phyloP scores from a whole-genome alignment of 495 filamentous ascomycete genomes.

The Corynascus novoguineensis region DNA sequence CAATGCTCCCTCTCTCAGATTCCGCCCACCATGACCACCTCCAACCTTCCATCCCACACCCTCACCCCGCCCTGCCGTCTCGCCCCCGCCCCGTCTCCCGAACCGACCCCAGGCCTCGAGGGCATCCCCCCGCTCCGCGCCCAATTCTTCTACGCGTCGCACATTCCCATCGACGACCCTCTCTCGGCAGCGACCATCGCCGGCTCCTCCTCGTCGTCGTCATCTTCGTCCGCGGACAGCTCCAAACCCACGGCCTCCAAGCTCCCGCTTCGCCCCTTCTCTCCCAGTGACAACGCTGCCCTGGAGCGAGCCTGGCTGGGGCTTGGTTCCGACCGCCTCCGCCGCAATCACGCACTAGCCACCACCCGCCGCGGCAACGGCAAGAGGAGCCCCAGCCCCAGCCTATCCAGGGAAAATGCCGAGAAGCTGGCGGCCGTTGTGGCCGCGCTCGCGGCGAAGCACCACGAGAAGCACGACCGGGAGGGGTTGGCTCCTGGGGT shows the following conservation, averaged over 20 bases:
- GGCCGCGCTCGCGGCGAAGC: slow-evolving; percentile 34
- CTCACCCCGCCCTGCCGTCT: slow-evolving; percentile 39
- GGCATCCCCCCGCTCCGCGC: slow-evolving; percentile 52
- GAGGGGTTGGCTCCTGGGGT: slow-evolving; percentile 23
- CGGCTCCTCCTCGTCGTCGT: slow-evolving; percentile 28
- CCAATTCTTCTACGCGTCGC: slow-evolving; percentile 78
- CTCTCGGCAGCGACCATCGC: slow-evolving; percentile 60
- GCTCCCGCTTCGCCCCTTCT: slow-evolving; percentile 68
- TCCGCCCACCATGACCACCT: slow-evolving; percentile 17
- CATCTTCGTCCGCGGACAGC: too few species aligned
- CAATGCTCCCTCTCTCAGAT: not conserved
- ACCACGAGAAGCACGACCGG: slow-evolving; percentile 30
- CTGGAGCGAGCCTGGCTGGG: slow-evolving; percentile 68
- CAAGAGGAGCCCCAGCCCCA: slow-evolving; percentile 18
- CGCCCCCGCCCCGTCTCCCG: slow-evolving; percentile 31
- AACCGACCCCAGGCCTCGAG: slow-evolving; percentile 31
- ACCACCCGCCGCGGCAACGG: slow-evolving; percentile 17
- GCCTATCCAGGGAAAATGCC: slow-evolving; percentile 33
- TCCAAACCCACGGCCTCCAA: slow-evolving; percentile 29
- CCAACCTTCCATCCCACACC: slow-evolving; percentile 30
- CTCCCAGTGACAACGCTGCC: slow-evolving; percentile 63
- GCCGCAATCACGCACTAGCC: slow-evolving; percentile 33
- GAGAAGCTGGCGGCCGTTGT: slow-evolving; percentile 43
- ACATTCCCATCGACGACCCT: slow-evolving; percentile 75
- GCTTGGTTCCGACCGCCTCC: slow-evolving; percentile 43